These are phyloP conservation scores for Fusarium sp. DNA, from an alignment of 2,329 filamentous ascomycete species.

Conservation along the genomic window DNA sequence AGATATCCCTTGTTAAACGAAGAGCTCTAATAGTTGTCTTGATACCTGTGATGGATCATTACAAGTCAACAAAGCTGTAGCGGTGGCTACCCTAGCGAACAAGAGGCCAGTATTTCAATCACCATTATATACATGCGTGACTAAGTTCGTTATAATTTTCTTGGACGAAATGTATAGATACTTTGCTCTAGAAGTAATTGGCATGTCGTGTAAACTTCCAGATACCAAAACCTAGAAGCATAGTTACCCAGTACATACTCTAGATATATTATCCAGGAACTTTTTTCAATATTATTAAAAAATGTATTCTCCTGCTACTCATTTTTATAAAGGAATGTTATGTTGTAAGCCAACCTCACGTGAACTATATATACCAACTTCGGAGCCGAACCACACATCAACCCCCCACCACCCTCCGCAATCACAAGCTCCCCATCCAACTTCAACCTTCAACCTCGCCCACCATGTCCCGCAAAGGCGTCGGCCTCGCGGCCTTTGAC, in stretches of 20 bases:
- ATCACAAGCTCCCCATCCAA: background rate
- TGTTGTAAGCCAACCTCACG: background rate
- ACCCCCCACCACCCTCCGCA: constrained; percentile 17
- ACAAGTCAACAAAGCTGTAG: background rate
- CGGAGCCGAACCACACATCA: background rate
- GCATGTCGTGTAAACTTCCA: background rate
- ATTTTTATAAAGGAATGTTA: background rate
- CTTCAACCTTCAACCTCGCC: background rate
- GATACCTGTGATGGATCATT: background rate
- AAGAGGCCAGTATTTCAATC: background rate
- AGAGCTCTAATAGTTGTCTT: background rate
- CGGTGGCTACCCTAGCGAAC: background rate
- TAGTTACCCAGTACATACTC: background rate
- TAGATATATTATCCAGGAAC: background rate
- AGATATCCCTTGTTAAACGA: background rate
- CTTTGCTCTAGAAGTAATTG: background rate
- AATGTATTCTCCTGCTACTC: background rate
- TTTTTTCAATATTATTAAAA: background rate
- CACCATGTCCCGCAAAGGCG: constrained; percentile 79
- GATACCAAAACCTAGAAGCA: background rate
- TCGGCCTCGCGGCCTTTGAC: constrained; percentile 91
- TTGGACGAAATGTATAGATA: background rate
- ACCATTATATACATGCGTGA: background rate
- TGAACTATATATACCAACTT: background rate
- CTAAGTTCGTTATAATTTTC: no score